Conservation (phyloP, 441 rosid species). For the Brassica hybrid region DNA sequence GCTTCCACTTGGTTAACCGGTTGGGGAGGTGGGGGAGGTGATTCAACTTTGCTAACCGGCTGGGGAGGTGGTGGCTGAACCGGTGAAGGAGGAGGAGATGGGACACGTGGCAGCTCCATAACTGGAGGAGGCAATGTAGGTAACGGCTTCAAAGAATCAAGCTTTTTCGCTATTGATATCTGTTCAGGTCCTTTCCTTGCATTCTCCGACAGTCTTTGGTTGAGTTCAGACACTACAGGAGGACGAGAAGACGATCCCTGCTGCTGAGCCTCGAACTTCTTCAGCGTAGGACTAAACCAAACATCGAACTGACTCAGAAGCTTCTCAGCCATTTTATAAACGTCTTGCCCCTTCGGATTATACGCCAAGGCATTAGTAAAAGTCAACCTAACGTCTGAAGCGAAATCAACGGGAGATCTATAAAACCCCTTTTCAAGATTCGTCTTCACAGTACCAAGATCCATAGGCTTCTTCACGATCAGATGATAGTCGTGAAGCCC, state of each 20-base stretch:
- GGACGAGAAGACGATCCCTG: constrained; percentile 59
- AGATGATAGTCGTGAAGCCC: constrained; percentile 74
- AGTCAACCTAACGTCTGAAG: constrained; percentile 78
- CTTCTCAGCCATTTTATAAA: constrained; percentile 69
- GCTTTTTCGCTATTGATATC: constrained; percentile 34
- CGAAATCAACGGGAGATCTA: constrained; percentile 70
- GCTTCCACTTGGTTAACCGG: constrained; percentile 25
- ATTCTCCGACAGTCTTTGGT: constrained; percentile 40
- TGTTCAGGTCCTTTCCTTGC: constrained; percentile 45
- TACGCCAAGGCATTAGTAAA: constrained; percentile 83
- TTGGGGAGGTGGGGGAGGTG: not conserved
- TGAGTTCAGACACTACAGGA: constrained; percentile 37
- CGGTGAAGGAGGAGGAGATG: constrained; percentile 33
- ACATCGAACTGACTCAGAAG: constrained; percentile 59
- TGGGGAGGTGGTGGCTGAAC: constrained; percentile 44
- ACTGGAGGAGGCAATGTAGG: constrained; percentile 57
- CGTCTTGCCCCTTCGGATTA: constrained; percentile 73
- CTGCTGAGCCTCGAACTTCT: constrained; percentile 46
- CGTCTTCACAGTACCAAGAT: constrained; percentile 81
- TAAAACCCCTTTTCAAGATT: constrained; percentile 61
- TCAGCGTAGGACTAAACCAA: constrained; percentile 54
- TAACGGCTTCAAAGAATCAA: constrained; percentile 45
- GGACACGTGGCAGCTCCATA: constrained; percentile 53
- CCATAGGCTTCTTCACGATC: constrained; percentile 82
- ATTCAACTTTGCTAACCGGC: constrained; percentile 22